Evolutionary conservation across 75 land plant species (phyloP).

Genomic region (Cryptomeria japonica): DNA sequence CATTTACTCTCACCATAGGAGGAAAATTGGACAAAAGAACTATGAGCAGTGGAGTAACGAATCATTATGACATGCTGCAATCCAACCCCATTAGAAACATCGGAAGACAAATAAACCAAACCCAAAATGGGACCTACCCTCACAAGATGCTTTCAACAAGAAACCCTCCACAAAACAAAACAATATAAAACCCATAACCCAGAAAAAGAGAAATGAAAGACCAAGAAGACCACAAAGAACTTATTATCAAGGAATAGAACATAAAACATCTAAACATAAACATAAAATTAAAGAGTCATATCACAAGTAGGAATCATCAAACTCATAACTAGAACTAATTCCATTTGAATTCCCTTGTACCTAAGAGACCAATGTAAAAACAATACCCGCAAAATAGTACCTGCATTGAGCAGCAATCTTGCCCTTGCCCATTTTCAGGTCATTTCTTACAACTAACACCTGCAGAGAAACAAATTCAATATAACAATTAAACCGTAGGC

Average conservation of each 20-base stretch:
- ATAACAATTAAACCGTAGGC: neutral
- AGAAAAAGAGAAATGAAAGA: neutral
- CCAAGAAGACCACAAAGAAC: neutral
- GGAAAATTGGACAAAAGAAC: neutral
- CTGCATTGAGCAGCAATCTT: conserved; percentile 99
- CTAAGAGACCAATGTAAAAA: neutral
- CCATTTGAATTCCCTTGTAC: neutral
- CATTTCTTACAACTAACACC: conserved; percentile 98
- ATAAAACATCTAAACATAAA: neutral
- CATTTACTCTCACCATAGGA: neutral
- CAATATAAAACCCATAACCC: neutral
- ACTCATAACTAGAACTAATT: neutral
- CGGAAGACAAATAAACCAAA: neutral
- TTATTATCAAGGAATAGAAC: neutral
- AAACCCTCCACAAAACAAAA: neutral
- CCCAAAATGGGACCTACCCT: neutral
- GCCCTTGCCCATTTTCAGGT: conserved; percentile 98
- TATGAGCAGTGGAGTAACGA: neutral
- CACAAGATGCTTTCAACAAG: neutral
- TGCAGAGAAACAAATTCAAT: conserved; percentile 22
- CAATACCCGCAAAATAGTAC: conserved; percentile 23
- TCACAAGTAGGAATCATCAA: neutral
- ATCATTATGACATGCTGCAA: neutral
- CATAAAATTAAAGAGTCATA: neutral
- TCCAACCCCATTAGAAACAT: neutral